These are phyloP conservation scores for Gossypium lobatum DNA, from an alignment of 441 rosid species.

Conservation along the genomic window DNA sequence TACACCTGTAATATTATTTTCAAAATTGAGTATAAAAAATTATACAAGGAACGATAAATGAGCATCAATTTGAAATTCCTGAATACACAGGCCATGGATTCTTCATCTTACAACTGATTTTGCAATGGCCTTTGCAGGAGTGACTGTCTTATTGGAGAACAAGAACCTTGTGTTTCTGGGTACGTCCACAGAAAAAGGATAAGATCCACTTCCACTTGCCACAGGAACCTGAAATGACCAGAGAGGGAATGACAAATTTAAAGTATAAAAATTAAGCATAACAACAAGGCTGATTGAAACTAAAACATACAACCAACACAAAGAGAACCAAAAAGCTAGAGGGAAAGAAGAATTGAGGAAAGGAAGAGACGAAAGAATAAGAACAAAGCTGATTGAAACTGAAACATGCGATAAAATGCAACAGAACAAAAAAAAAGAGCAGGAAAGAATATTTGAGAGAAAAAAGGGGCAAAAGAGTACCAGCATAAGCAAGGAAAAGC, in stretches of 20 bases:
- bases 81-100: constrained; percentile 10
- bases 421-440: background rate
- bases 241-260: constrained; percentile 12
- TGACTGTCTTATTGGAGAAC: constrained; percentile 72
- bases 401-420: background rate
- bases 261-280: constrained; percentile 14
- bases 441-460: background rate
- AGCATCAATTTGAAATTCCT: constrained; percentile 22
- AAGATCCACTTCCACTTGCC: constrained; percentile 94
- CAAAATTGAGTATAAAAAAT: constrained; percentile 20
- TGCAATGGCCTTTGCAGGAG: constrained; percentile 92
- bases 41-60: constrained; percentile 19
- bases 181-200: constrained; percentile 92
- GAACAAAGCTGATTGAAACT: background rate
- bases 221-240: constrained; percentile 78
- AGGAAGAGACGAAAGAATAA: constrained; percentile 4
- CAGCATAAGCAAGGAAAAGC: background rate
- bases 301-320: background rate
- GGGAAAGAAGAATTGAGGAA: background rate
- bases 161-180: constrained; percentile 93
- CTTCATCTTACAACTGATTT: constrained; percentile 76
- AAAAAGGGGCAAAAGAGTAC: background rate
- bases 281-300: background rate
- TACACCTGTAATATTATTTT: constrained; percentile 61
- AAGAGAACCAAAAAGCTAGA: background rate